Evolutionary conservation across 2,329 filamentous ascomycete species (phyloP), one percentile per base, ranked within the genome.

Genomic region (Exserohilum turcica): DNA sequence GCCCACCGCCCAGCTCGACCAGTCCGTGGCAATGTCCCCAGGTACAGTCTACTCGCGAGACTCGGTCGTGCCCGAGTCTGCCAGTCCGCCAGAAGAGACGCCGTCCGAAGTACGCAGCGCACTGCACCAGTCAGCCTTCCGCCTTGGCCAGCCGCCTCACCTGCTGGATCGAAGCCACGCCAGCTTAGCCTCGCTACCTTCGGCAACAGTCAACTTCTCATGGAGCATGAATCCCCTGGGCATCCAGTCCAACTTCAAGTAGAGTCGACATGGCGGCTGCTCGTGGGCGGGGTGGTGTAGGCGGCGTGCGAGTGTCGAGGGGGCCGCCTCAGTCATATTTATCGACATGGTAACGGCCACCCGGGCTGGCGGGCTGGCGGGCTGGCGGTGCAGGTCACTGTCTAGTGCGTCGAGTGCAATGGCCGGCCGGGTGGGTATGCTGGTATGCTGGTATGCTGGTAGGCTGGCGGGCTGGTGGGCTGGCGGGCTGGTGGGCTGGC

Each of bases 181-280:
- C 58, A 78, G 74, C 54, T 77, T 77, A n/a, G 76, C 74, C 49
- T 73, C 72, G 1, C 74, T 79, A 43, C 74, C 74, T 27, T 74
- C 77, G 2, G 70, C 66, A 9, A 61, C 63, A 13, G 48, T 66
- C 27, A 74, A 77, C 6, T 62, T 66, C 9, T 54, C 68, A 6
- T 80, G 78, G 78, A 65, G 72, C 3, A 64, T 73, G 62, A 67
- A 73, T 44, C 71, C 76, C 21, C 68, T 80, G 8, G 75, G 76
- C 7, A 77, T 79, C 36, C 67, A 71, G 40, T 65, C 63, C 27
- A 51, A 66, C 59, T 63, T 73, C 67, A 61, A 73, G 61, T 57
- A 69, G 62, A 52, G 68, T 63, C 55, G 71, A 68, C 72, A 74
- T 74, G 53, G 54, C 60, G 45, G 43, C 60, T 46, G 38, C 32